Evolutionary conservation across 2,329 filamentous ascomycete genomes (phyloP).

Genomic region (Fonsecaea pugnacius): DNA sequence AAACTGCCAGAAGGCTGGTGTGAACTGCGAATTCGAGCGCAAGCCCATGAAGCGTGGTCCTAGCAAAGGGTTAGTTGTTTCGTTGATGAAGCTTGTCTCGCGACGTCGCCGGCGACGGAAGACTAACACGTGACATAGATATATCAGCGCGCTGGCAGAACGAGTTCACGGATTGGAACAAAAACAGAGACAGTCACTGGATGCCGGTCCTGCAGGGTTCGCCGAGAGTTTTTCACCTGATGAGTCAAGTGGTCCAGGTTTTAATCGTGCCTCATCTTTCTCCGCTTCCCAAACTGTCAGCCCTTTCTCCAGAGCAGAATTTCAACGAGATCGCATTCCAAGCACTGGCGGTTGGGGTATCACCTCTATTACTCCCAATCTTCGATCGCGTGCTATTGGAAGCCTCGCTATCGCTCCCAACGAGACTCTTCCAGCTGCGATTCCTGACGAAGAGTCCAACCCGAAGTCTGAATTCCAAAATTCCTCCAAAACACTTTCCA

Average conservation of each 20-base stretch:
- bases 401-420: slow-evolving; percentile 38
- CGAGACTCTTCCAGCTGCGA: slow-evolving; percentile 25
- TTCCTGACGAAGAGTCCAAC: slow-evolving; percentile 19
- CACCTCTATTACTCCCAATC: slow-evolving; percentile 3
- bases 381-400: slow-evolving; percentile 25
- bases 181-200: slow-evolving; percentile 59
- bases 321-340: slow-evolving; percentile 32
- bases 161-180: slow-evolving; percentile 81
- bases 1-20: slow-evolving; percentile 76
- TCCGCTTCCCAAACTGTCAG: slow-evolving; percentile 46
- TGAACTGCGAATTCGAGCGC: slow-evolving; percentile 81
- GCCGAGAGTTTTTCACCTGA: slow-evolving; percentile 56
- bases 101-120: background rate
- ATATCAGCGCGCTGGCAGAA: slow-evolving; percentile 90
- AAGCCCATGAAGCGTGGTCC: slow-evolving; percentile 87
- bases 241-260: slow-evolving; percentile 42
- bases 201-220: slow-evolving; percentile 26
- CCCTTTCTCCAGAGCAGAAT: slow-evolving; percentile 20
- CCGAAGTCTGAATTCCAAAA: slow-evolving; percentile 12
- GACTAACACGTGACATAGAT: slow-evolving; percentile 54
- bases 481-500: slow-evolving; percentile 21
- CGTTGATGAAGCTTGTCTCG: slow-evolving; percentile 15
- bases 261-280: slow-evolving; percentile 53
- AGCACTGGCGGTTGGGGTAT: slow-evolving; percentile 31
- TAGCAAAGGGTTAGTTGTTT: slow-evolving; percentile 73